Evolutionary conservation across 1,284 basidiomycete genomes (phyloP).

Genomic region (Paramarasmius palmivorus): DNA sequence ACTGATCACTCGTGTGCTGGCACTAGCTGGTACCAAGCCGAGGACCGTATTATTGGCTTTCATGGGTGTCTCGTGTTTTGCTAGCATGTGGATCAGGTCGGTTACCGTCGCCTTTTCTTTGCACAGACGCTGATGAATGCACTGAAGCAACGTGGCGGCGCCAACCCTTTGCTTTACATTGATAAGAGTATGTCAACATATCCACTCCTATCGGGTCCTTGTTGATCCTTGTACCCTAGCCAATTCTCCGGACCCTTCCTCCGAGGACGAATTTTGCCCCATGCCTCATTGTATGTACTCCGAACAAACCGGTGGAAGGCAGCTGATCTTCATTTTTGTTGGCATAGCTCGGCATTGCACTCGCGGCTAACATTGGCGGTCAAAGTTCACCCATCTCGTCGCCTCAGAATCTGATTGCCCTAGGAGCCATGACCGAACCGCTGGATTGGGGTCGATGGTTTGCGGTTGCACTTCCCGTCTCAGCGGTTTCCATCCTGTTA

Average conservation of each 20-base stretch:
- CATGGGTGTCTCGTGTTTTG: conserved; percentile 97
- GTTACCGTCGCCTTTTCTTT: conserved; percentile 24
- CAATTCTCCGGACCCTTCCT: conserved; percentile 91
- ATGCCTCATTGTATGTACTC: conserved; percentile 78
- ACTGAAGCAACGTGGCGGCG: conserved; percentile 88
- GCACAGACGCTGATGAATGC: conserved; percentile 21
- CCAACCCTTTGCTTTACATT: conserved; percentile 98
- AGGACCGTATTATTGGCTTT: conserved; percentile 89
- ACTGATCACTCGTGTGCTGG: conserved; percentile 90
- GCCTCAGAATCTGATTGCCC: conserved; percentile 95
- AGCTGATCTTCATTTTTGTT: conserved; percentile 5
- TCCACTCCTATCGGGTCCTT: background rate
- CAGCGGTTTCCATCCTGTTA: conserved; percentile 78
- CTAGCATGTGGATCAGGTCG: conserved; percentile 98
- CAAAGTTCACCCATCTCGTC: conserved; percentile 94
- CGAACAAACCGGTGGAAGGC: background rate
- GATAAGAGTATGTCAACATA: conserved; percentile 63
- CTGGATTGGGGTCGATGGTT: conserved; percentile 96
- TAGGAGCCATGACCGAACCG: conserved; percentile 84
- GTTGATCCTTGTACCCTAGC: conserved; percentile 47
- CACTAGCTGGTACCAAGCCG: conserved; percentile 87
- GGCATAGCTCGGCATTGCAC: conserved; percentile 86
- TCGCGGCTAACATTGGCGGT: conserved; percentile 98
- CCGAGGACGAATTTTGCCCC: conserved; percentile 87
- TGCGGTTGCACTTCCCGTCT: conserved; percentile 90